Conservation (phyloP, 31 red algal genomes). For the Bonnemaisonia californica region DNA sequence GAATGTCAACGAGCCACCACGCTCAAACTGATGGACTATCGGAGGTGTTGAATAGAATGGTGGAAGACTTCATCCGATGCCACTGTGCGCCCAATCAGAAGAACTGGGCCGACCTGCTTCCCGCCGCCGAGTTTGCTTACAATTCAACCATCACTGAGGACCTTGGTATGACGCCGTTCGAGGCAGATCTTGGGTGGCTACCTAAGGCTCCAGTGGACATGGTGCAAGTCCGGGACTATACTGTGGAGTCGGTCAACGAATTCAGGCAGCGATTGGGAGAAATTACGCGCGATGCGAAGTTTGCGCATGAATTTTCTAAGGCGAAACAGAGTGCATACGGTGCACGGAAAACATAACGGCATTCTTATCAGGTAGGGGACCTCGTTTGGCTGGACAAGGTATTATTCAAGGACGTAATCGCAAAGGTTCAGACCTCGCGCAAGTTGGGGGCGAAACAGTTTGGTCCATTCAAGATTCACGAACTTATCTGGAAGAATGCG, state of each 20-base stretch:
- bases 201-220: neutral
- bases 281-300: neutral
- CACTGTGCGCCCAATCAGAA: neutral
- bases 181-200: neutral
- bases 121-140: slow-evolving; percentile 9
- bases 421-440: neutral
- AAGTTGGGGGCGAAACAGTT: neutral
- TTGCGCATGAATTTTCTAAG: slow-evolving; percentile 15
- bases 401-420: slow-evolving; percentile 11
- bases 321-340: neutral
- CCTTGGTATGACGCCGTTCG: slow-evolving; percentile 1
- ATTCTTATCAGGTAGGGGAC: neutral
- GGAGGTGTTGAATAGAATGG: slow-evolving; percentile 5
- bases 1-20: neutral
- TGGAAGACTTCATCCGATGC: neutral
- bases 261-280: neutral
- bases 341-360: neutral
- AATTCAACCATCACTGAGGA: neutral
- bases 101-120: neutral
- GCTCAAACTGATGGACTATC: neutral
- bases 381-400: neutral
- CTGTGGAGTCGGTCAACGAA: neutral
- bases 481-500: slow-evolving; percentile 28
- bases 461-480: slow-evolving; percentile 3
- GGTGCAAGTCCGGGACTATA: neutral